These are phyloP conservation scores for Arbutus unedo DNA, from an alignment of 148 eudicot species.

Conservation along the genomic window DNA sequence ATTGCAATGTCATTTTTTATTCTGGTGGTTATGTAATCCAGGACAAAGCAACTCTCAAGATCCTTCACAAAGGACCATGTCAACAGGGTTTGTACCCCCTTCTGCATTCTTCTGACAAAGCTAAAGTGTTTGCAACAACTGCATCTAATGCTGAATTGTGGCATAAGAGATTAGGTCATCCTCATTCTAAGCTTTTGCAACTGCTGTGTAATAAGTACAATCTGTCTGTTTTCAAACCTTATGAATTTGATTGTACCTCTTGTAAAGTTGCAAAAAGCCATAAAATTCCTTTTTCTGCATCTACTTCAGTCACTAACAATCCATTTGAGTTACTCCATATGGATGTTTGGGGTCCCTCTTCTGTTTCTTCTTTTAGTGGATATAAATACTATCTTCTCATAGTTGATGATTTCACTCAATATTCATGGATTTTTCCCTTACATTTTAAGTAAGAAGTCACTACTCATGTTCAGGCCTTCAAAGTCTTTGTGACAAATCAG, in stretches of 20 bases:
- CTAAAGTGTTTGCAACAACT: not conserved
- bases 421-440: not conserved
- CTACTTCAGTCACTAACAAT: not conserved
- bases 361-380: not conserved
- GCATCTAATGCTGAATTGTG: not conserved
- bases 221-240: not conserved
- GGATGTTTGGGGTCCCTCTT: not conserved
- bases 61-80: not conserved
- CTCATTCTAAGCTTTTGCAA: not conserved
- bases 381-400: not conserved
- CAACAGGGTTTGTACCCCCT: not conserved
- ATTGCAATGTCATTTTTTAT: too few species aligned
- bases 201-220: not conserved
- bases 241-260: not conserved
- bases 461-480: not conserved
- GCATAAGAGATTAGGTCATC: not conserved
- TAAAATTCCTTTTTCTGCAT: not conserved
- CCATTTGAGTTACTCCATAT: not conserved
- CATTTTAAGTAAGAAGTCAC: not conserved
- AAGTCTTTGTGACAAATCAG: not conserved
- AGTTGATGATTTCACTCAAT: not conserved
- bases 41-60: not conserved
- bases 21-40: not conserved
- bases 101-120: not conserved
- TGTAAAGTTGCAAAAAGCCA: not conserved